Evolutionary conservation across 2,329 filamentous ascomycete genomes (phyloP).

Genomic region (Calonectria honghensis): DNA sequence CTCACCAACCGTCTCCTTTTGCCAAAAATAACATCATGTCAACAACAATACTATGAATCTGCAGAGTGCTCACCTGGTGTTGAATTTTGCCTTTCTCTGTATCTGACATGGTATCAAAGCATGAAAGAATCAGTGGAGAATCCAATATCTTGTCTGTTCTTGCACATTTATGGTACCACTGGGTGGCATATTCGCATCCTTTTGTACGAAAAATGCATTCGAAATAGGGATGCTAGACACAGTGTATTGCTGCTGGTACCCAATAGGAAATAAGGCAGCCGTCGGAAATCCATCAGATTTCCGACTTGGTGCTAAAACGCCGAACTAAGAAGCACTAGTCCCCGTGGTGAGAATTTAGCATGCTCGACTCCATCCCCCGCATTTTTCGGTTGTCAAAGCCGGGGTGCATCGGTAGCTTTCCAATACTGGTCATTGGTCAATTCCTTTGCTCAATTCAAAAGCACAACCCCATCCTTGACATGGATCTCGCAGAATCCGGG

Average conservation of each 20-base stretch:
- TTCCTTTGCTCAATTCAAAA: too few relatives aligned
- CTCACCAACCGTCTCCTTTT: not conserved
- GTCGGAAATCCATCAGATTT: not conserved
- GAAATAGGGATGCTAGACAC: too few relatives aligned
- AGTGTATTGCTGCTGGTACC: not conserved
- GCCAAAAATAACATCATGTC: too few relatives aligned
- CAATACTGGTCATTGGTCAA: not conserved
- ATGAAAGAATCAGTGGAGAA: too few relatives aligned
- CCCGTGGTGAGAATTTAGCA: not conserved
- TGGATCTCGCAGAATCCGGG: not conserved
- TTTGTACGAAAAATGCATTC: not conserved
- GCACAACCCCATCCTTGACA: too few relatives aligned
- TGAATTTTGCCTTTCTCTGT: not conserved
- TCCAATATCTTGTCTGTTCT: too few relatives aligned
- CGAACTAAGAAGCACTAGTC: not conserved
- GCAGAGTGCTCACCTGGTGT: not conserved
- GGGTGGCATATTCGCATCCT: too few relatives aligned
- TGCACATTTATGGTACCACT: too few relatives aligned
- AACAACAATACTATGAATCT: too few relatives aligned
- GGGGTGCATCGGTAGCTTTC: not conserved
- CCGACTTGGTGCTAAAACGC: not conserved
- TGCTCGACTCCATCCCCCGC: not conserved
- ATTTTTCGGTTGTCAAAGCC: not conserved
- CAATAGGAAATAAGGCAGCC: conserved; percentile 11
- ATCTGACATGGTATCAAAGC: not conserved